Evolutionary conservation across 2,329 filamentous ascomycete genomes (phyloP).

Genomic region (Rutstroemia sp.): DNA sequence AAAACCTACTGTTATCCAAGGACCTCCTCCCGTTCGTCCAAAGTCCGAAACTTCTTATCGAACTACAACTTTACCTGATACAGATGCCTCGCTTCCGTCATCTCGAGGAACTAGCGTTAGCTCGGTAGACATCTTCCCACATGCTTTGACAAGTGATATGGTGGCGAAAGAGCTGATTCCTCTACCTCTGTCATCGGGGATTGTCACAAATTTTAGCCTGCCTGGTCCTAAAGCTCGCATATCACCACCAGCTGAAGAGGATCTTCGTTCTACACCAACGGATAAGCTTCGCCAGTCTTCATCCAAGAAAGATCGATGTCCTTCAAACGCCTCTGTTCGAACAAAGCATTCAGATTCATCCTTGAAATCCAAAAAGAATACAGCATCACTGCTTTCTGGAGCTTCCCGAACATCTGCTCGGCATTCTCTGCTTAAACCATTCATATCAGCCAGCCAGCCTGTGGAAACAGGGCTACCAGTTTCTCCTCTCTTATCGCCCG

Average conservation of each 20-base stretch:
- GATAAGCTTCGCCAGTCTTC: neutral
- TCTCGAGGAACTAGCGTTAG: constrained; percentile 17
- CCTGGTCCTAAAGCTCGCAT: constrained; percentile 17
- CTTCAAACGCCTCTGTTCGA: constrained; percentile 1
- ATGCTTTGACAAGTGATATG: constrained; percentile 16
- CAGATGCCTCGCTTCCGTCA: constrained; percentile 3
- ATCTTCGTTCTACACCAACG: neutral
- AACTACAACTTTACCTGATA: constrained; percentile 4
- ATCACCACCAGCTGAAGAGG: neutral
- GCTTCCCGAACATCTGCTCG: constrained; percentile 20
- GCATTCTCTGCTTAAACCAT: constrained; percentile 24
- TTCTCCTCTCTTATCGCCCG: constrained; percentile 17
- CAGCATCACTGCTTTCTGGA: constrained; percentile 21
- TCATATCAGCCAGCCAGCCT: constrained; percentile 13
- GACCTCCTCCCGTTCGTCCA: neutral
- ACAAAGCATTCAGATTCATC: constrained; percentile 15
- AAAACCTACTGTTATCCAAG: neutral
- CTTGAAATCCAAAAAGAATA: constrained; percentile 14
- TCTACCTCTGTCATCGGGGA: constrained; percentile 15
- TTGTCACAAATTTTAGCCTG: constrained; percentile 26
- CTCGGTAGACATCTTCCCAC: constrained; percentile 20
- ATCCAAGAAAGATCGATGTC: neutral
- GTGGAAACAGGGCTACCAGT: constrained; percentile 21
- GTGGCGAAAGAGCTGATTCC: constrained; percentile 10
- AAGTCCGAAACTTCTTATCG: constrained; percentile 7